phyloP scores from a whole-genome alignment of 108 stramenopile genomes.

The Skeletonema potamos region DNA sequence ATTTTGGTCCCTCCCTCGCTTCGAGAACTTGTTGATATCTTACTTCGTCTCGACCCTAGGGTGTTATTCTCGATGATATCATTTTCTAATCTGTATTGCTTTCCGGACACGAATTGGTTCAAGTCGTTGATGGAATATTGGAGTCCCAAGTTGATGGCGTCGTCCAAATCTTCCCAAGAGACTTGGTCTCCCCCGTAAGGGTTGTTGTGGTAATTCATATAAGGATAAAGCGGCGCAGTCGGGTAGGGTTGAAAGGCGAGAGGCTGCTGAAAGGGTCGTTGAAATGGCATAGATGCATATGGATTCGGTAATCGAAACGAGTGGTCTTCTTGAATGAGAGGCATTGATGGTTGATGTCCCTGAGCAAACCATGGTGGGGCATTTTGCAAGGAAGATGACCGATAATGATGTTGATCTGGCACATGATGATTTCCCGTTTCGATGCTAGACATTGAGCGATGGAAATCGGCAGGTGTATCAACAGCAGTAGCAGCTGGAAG shows the following conservation, averaged over 20 bases:
- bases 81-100: not conserved
- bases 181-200: not conserved
- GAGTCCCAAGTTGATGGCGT: not conserved
- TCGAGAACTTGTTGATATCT: not conserved
- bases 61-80: not conserved
- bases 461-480: not conserved
- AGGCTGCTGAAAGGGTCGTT: not conserved
- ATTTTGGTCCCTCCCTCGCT: constrained; percentile 41
- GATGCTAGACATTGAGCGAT: not conserved
- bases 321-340: not conserved
- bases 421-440: not conserved
- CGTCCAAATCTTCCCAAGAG: not conserved
- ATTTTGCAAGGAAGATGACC: not conserved
- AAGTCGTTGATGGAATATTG: not conserved
- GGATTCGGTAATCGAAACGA: not conserved
- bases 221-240: not conserved
- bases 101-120: not conserved
- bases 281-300: not conserved
- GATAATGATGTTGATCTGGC: not conserved
- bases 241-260: not conserved
- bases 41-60: not conserved
- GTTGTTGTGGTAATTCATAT: not conserved
- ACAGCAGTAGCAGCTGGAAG: not conserved
- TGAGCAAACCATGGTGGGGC: not conserved
- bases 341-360: not conserved